phyloP scores from a whole-genome alignment of 179 eudicot species.

The Heliamphora pulchella region DNA sequence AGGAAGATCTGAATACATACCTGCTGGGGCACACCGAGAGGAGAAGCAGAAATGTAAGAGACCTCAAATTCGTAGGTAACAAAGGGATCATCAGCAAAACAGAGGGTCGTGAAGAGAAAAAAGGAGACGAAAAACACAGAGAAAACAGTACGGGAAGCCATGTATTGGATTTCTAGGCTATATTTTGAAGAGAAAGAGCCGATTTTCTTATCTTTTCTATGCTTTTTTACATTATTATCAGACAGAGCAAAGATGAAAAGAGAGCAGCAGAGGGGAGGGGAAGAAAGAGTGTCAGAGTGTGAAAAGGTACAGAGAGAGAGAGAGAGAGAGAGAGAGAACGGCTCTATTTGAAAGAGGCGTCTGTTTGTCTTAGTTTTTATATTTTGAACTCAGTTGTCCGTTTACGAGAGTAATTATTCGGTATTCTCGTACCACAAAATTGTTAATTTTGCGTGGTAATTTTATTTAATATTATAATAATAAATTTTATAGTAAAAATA shows the following conservation, averaged over 20 bases:
- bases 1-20: slow-evolving; percentile 28
- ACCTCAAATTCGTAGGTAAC: slow-evolving; percentile 53
- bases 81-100: slow-evolving; percentile 66
- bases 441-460: too few relatives aligned
- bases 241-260: slow-evolving; percentile 10
- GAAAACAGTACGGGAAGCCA: slow-evolving; percentile 22
- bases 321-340: slow-evolving; percentile 4
- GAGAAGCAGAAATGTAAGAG: slow-evolving; percentile 88
- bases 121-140: slow-evolving; percentile 29
- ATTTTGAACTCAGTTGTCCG: too few relatives aligned
- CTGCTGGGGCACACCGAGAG: slow-evolving; percentile 89
- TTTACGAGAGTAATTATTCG: too few relatives aligned
- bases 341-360: neutral
- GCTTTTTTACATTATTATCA: slow-evolving; percentile 40
- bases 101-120: slow-evolving; percentile 30
- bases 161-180: neutral
- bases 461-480: too few relatives aligned
- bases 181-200: slow-evolving; percentile 15
- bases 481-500: too few relatives aligned
- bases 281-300: slow-evolving; percentile 13
- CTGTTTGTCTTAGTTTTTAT: too few relatives aligned
- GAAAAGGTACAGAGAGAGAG: neutral
- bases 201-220: slow-evolving; percentile 10
- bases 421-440: too few relatives aligned
- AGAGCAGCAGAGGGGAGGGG: slow-evolving; percentile 16